A percentile compares a stretch with the other conserved stretches of the same genome.
Evolutionary conservation across 2,329 filamentous ascomycete genomes (phyloP).

Genomic region (Aspergillus bombycis): DNA sequence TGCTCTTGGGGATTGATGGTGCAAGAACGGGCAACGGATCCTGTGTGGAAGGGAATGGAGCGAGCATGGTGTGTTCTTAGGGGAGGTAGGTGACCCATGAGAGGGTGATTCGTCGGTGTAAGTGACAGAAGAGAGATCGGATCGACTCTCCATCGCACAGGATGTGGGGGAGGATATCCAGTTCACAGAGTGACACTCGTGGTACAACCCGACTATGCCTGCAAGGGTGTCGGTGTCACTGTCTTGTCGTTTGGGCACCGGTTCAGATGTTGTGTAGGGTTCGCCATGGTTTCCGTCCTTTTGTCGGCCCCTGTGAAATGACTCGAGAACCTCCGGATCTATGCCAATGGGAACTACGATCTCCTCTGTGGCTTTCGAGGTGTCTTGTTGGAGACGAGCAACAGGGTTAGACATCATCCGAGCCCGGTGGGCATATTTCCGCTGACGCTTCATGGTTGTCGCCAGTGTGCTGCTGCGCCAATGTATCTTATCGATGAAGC

Average conservation of each 20-base stretch:
- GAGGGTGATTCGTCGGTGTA: neutral
- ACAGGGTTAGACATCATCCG: neutral
- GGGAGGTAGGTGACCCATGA: neutral
- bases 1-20: neutral
- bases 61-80: neutral
- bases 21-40: neutral
- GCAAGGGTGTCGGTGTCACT: conserved; percentile 2
- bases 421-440: neutral
- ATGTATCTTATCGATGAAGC: conserved; percentile 14
- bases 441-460: neutral
- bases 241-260: no score
- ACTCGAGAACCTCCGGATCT: neutral
- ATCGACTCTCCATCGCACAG: neutral
- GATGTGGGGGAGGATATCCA: neutral
- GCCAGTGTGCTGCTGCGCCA: conserved; percentile 16
- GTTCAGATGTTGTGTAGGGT: no score
- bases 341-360: neutral
- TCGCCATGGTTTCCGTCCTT: neutral
- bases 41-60: neutral
- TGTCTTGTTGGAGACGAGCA: neutral
- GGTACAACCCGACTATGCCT: neutral
- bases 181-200: neutral
- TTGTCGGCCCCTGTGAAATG: neutral
- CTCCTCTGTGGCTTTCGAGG: neutral
- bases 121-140: neutral